Evolutionary conservation across 2,329 filamentous ascomycete genomes (phyloP).

Genomic region (Exophiala sp.): DNA sequence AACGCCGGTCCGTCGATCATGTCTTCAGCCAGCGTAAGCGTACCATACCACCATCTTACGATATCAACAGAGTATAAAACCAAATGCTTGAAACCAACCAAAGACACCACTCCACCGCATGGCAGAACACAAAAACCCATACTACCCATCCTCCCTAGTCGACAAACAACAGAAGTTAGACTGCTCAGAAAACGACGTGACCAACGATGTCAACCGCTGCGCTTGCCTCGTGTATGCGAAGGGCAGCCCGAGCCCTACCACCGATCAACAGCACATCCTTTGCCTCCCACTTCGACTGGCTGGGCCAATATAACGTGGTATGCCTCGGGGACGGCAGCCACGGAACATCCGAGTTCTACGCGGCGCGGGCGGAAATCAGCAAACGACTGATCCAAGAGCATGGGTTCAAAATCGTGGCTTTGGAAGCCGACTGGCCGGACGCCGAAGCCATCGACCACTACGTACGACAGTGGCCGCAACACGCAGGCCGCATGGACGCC

Average conservation of each 20-base stretch:
- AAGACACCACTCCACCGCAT: too few relatives aligned
- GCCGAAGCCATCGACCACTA: slow-evolving; percentile 48
- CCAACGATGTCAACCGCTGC: background rate
- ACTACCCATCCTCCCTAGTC: too few relatives aligned
- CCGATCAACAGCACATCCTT: slow-evolving; percentile 7
- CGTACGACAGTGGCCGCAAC: slow-evolving; percentile 41
- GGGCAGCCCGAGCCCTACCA: slow-evolving; percentile 4
- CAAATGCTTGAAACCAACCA: too few relatives aligned
- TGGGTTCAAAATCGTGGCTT: slow-evolving; percentile 47
- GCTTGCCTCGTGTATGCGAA: slow-evolving; percentile 1
- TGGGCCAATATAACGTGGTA: slow-evolving; percentile 8
- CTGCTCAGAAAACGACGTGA: too few relatives aligned
- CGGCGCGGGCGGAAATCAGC: slow-evolving; percentile 48
- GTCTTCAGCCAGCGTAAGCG: too few relatives aligned
- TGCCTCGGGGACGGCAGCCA: slow-evolving; percentile 35
- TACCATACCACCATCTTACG: too few relatives aligned
- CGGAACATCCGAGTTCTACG: slow-evolving; percentile 53
- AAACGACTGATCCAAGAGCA: slow-evolving; percentile 46
- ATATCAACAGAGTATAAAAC: too few relatives aligned
- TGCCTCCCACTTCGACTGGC: slow-evolving; percentile 10
- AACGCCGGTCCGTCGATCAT: background rate
- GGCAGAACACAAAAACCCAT: too few relatives aligned
- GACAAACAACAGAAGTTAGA: too few relatives aligned
- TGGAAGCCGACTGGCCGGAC: slow-evolving; percentile 53
- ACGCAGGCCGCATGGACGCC: background rate